Evolutionary conservation across 108 stramenopile genomes (phyloP).

Genomic region (Nitzschia inconspicua): DNA sequence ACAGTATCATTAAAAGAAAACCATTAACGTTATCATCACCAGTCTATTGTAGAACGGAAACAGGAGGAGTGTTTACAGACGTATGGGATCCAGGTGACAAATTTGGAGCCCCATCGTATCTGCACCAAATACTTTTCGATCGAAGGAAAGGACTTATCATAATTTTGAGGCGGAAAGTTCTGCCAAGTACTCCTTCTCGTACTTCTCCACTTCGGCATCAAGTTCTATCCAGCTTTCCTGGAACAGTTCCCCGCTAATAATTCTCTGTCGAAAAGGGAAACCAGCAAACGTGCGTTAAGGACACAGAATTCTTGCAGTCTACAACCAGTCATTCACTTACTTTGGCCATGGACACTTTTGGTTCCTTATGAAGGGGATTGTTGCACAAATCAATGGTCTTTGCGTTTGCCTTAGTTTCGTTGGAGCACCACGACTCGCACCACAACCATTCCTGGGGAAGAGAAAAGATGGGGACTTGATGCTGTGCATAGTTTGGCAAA

Average conservation of each 20-base stretch:
- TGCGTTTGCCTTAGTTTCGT: constrained; percentile 90
- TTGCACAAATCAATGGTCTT: constrained; percentile 99
- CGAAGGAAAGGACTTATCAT: neutral
- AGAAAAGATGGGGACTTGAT: constrained; percentile 84
- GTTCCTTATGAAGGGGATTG: constrained; percentile 98
- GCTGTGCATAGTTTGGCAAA: constrained; percentile 97
- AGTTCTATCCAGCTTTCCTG: constrained; percentile 97
- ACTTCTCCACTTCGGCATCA: constrained; percentile 85
- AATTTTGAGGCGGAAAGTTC: neutral
- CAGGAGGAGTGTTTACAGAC: no score
- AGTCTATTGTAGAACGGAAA: no score
- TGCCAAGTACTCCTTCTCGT: constrained; percentile 39
- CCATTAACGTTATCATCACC: neutral
- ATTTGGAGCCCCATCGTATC: neutral
- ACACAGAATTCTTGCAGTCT: no score
- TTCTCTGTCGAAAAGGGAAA: constrained; percentile 36
- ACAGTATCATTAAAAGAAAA: neutral
- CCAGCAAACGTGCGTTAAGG: neutral
- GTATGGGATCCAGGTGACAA: no score
- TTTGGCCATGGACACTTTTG: constrained; percentile 98
- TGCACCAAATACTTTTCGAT: neutral
- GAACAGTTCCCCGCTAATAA: constrained; percentile 92
- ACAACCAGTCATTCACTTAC: no score
- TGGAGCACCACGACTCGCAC: constrained; percentile 99
- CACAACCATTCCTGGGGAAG: constrained; percentile 99